Base-by-base conservation (phyloP, 331 rosid species). In the Prunus yedoensis region DNA sequence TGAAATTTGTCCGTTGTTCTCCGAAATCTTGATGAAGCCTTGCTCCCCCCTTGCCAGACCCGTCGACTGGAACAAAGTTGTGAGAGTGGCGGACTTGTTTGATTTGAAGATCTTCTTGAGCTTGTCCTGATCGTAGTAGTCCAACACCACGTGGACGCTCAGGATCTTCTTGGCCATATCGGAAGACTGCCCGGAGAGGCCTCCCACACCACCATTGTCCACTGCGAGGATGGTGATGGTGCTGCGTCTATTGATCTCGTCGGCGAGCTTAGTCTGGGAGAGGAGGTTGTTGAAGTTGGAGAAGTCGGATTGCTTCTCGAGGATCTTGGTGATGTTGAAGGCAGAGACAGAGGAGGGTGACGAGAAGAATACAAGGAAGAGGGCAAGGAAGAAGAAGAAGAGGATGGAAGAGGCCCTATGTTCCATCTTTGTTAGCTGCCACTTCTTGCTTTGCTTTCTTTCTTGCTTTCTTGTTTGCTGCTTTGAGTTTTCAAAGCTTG, bases 1-100 rank as follows among this genome's bases (percentile, higher is more conserved):
- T 0, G 85, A 81, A 0, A 83, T 7, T 18, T 83, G 86, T 0
- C 90, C 90, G 6, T 83, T 84, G 17, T 67, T 43, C 12, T 82
- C 16, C 0, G 47, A 16, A 1, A 79, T 84, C 18, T 65, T 75
- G 50, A 91, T 3, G 70, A 84, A 89, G 0, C 97, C 94, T 66
- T 86, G 85, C 0, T 67, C 50, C n/a, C 60, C 7, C 0, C 3
- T 7, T 6, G 97, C 91, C 2, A 56, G 12, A 4, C 91, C 89
- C 0, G 83, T 47, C 28, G 83, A 13, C 4, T 82, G 83, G 18
- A 66, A 76, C 21, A 90, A 72, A 0, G 92, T 89, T 52, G 85
- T 65, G 65, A 91, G 52, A 2, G 57, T 12, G 3, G 64, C 45
- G 28, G 68, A 63, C 68, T 35, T 63, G 68, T 63, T 63, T 17